Percentiles rank a stretch among this genome's conserved stretches.
phyloP scores from a whole-genome alignment of 768 basidiomycete species.

The Suillus occidentalis region DNA sequence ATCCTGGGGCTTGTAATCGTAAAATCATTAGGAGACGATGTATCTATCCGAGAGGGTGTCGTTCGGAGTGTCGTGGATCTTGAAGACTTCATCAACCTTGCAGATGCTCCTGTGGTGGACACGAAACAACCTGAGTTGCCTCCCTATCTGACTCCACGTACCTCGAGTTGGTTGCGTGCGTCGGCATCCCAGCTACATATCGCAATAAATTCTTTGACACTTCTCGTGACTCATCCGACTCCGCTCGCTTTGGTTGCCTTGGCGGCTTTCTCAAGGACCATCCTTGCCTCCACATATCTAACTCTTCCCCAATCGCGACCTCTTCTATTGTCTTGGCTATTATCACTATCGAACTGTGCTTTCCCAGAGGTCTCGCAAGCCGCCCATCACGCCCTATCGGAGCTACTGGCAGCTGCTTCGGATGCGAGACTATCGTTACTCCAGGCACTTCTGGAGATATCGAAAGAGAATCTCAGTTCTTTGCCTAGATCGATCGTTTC shows the following conservation, averaged over 20 bases:
- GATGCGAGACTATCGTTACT: constrained; percentile 45
- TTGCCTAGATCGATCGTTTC: constrained; percentile 73
- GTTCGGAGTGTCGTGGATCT: constrained; percentile 55
- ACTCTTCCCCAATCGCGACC: constrained; percentile 70
- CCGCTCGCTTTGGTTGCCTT: constrained; percentile 63
- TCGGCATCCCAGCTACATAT: constrained; percentile 83
- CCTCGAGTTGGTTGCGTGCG: constrained; percentile 75
- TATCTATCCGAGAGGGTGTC: constrained; percentile 63
- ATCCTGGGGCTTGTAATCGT: constrained; percentile 58
- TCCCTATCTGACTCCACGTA: constrained; percentile 56
- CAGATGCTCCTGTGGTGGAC: constrained; percentile 14
- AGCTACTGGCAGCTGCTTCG: constrained; percentile 44
- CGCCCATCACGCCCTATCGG: constrained; percentile 48
- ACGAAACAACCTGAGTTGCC: constrained; percentile 26
- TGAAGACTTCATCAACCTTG: constrained; percentile 55
- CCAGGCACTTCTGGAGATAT: constrained; percentile 60
- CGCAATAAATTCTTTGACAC: constrained; percentile 73
- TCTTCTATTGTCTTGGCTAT: constrained; percentile 68
- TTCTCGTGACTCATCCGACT: constrained; percentile 71
- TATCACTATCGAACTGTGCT: constrained; percentile 66
- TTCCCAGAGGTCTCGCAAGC: constrained; percentile 51
- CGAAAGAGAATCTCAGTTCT: constrained; percentile 61
- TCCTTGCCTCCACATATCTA: constrained; percentile 56
- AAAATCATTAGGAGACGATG: constrained; percentile 62
- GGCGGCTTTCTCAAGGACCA: constrained; percentile 48